phyloP scores from a whole-genome alignment of 2,329 filamentous ascomycete genomes.

The Hypoxylon sp. region DNA sequence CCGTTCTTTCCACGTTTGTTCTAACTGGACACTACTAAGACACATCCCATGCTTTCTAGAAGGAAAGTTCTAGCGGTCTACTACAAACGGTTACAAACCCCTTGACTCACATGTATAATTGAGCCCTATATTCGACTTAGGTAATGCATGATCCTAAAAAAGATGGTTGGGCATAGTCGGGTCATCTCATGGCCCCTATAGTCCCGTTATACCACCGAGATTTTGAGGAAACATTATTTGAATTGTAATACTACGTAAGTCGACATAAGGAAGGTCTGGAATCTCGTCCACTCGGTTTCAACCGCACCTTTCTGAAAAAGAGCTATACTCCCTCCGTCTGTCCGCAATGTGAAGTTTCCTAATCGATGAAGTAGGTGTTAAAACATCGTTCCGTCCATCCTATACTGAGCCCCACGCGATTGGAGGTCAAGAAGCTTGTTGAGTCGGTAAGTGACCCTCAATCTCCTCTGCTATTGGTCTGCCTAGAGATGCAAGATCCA shows the following conservation, averaged over 20 bases:
- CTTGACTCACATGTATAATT: constrained; percentile 6
- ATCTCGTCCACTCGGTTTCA: constrained; percentile 20
- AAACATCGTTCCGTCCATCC: constrained; percentile 38
- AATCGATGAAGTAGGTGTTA: constrained; percentile 35
- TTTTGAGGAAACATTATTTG: not conserved
- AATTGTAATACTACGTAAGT: constrained; percentile 1
- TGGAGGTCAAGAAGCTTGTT: constrained; percentile 26
- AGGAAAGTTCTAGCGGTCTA: constrained; percentile 39
- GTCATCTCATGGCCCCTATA: constrained; percentile 17
- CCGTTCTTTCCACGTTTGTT: constrained; percentile 23
- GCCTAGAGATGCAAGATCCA: constrained; percentile 32
- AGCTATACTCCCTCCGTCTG: constrained; percentile 42
- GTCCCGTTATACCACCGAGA: constrained; percentile 9
- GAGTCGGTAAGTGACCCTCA: constrained; percentile 28
- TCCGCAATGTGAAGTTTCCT: constrained; percentile 46
- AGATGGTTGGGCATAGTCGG: constrained; percentile 9
- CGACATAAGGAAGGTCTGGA: constrained; percentile 26
- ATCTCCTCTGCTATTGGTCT: constrained; percentile 28
- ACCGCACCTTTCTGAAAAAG: constrained; percentile 24
- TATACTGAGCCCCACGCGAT: constrained; percentile 35
- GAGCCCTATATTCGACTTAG: not conserved
- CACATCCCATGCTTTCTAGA: constrained; percentile 23
- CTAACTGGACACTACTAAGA: constrained; percentile 14
- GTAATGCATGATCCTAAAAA: constrained; percentile 5
- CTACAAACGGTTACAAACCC: constrained; percentile 5